Percentiles rank a stretch among this genome's conserved stretches.
Evolutionary conservation across 192 early-diverging fungal genomes (phyloP).

Genomic region (Hyaloraphidium curvatum): DNA sequence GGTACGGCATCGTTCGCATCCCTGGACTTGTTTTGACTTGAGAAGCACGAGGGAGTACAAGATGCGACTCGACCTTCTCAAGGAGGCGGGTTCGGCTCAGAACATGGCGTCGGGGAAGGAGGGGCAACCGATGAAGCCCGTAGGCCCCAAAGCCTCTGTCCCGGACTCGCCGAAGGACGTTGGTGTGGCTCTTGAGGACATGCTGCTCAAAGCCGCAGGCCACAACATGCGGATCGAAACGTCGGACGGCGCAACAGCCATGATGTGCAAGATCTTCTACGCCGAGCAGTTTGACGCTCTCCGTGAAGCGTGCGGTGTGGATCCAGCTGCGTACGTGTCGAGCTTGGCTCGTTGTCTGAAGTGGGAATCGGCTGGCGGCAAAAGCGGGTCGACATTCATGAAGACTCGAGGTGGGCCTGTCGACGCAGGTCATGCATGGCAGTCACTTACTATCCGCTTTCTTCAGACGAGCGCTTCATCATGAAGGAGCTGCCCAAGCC

Average conservation of each 20-base stretch:
- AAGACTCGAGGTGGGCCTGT: conserved; percentile 49
- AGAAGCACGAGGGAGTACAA: no score
- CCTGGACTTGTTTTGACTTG: no score
- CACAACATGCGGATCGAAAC: no score
- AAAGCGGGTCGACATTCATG: conserved; percentile 76
- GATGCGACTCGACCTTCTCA: no score
- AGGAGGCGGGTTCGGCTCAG: no score
- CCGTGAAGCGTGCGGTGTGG: conserved; percentile 62
- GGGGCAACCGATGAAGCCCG: no score
- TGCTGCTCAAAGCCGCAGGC: no score
- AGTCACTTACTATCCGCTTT: not conserved
- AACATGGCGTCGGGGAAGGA: no score
- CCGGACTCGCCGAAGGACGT: no score
- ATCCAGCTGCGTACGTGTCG: conserved; percentile 52
- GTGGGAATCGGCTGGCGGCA: conserved; percentile 71
- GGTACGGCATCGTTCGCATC: conserved; percentile 19
- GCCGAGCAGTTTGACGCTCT: conserved; percentile 83
- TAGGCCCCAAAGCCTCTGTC: no score
- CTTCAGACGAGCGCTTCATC: conserved; percentile 65
- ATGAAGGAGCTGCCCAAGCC: conserved; percentile 72
- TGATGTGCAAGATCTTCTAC: conserved; percentile 80
- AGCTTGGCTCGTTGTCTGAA: conserved; percentile 71
- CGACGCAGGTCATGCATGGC: not conserved
- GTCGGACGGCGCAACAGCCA: no score
- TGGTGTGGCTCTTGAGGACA: no score